A percentile compares a stretch with the other conserved stretches of the same genome.
Conservation (phyloP, 441 rosid species). For the Populus hybrid region DNA sequence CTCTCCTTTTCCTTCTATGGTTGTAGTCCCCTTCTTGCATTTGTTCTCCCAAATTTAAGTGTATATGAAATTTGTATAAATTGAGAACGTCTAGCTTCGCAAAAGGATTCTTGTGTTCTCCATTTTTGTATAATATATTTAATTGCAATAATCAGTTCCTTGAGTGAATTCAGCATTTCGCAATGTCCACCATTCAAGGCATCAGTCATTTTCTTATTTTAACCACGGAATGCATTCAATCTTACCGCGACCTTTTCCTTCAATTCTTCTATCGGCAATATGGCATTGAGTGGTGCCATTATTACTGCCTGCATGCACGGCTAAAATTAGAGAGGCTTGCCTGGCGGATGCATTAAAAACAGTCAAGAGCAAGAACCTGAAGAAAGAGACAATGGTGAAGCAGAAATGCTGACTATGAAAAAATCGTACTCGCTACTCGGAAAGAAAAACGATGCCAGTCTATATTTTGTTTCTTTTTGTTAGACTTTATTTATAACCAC, state of each 20-base stretch:
- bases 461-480: background rate
- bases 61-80: constrained; percentile 42
- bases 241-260: background rate
- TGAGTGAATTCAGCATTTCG: background rate
- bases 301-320: background rate
- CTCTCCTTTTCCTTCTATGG: background rate
- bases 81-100: constrained; percentile 16
- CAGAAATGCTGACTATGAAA: background rate
- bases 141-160: constrained; percentile 1
- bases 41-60: constrained; percentile 25
- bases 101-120: constrained; percentile 11
- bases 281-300: background rate
- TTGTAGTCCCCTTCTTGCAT: constrained; percentile 19
- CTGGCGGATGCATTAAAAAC: background rate
- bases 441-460: background rate
- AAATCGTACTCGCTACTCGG: background rate
- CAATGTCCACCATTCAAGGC: background rate
- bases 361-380: background rate
- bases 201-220: too few relatives aligned
- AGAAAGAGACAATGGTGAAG: background rate
- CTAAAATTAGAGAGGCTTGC: background rate
- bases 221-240: background rate
- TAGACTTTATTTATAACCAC: background rate
- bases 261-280: background rate
- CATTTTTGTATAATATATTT: constrained; percentile 26